Evolutionary conservation across 2,329 filamentous ascomycete genomes (phyloP).

Genomic region (Hypoxylon sp.): DNA sequence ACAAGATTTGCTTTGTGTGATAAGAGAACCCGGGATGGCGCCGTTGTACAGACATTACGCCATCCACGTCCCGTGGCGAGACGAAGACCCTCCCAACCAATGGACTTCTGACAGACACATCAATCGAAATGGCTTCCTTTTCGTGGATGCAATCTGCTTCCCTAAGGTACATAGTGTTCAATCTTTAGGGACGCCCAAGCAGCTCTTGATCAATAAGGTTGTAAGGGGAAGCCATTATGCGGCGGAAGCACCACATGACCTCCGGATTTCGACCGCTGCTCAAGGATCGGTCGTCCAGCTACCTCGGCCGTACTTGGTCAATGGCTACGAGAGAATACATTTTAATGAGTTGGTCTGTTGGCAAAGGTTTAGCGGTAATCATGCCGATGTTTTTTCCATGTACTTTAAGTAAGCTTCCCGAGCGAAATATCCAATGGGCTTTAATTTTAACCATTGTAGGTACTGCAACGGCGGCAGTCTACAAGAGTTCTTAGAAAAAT

Average conservation of each 20-base stretch:
- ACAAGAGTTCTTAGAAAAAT: neutral
- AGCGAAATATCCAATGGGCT: neutral
- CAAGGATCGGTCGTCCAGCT: neutral
- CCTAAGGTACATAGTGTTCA: neutral
- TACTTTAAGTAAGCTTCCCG: constrained; percentile 11
- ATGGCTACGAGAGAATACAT: neutral
- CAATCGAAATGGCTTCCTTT: neutral
- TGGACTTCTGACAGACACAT: neutral
- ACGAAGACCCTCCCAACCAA: neutral
- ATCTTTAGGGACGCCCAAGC: neutral
- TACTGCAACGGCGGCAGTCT: constrained; percentile 20
- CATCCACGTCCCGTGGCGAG: neutral
- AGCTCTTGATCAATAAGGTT: constrained; percentile 12
- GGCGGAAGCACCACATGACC: neutral
- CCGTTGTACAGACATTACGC: neutral
- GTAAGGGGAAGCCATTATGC: neutral
- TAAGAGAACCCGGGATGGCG: neutral
- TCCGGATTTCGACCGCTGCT: constrained; percentile 18
- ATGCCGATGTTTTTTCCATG: constrained; percentile 8
- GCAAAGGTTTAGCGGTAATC: neutral
- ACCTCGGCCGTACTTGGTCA: neutral
- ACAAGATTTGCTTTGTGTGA: neutral
- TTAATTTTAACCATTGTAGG: neutral
- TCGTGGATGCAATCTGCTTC: neutral
- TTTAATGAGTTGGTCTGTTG: constrained; percentile 11